Conservation (phyloP, 2,329 filamentous ascomycete species). For the Chaetomiaceae sp. region DNA sequence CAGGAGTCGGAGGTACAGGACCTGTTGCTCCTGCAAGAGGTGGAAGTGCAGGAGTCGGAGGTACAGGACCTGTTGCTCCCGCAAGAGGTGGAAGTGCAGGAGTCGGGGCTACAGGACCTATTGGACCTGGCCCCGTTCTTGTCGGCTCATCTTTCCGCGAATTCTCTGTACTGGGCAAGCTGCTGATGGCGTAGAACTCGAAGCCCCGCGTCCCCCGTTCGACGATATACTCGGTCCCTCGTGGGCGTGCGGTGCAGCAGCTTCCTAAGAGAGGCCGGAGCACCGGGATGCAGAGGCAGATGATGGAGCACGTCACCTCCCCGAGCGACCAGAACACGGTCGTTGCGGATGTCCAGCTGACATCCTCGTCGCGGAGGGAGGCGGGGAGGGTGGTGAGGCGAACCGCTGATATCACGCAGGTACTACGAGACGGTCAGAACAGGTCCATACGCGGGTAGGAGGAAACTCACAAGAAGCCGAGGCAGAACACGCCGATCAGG, state of each 20-base stretch:
- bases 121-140: no score
- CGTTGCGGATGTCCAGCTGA: neutral
- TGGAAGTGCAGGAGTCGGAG: no score
- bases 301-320: slow-evolving; percentile 9
- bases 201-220: neutral
- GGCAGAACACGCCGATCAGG: slow-evolving; percentile 34
- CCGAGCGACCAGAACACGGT: slow-evolving; percentile 2
- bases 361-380: neutral
- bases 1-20: no score
- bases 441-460: neutral
- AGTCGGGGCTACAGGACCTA: neutral
- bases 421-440: slow-evolving; percentile 13
- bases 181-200: neutral
- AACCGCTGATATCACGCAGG: slow-evolving; percentile 5
- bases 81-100: no score
- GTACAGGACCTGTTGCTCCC: no score
- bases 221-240: neutral
- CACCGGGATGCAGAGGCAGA: slow-evolving; percentile 12
- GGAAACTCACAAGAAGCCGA: slow-evolving; percentile 31
- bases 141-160: no score
- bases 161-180: neutral
- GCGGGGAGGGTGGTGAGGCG: slow-evolving; percentile 1
- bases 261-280: slow-evolving; percentile 5
- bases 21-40: no score
- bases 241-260: neutral